These are phyloP conservation scores for Tilletia setariae DNA, from an alignment of 1,284 basidiomycete species.

Conservation along the genomic window DNA sequence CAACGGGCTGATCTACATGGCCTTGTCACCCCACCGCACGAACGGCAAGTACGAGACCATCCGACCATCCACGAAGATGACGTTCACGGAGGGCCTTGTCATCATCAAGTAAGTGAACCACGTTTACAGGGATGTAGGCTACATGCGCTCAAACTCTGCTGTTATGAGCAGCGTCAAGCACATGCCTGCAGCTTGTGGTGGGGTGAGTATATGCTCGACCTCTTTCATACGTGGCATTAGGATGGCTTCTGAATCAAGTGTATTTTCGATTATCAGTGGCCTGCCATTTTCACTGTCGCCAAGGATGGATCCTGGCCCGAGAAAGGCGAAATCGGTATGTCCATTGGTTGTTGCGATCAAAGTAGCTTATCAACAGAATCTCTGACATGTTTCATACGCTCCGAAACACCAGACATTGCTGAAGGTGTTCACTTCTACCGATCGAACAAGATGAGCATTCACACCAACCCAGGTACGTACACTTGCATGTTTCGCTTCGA, in stretches of 20 bases:
- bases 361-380: background rate
- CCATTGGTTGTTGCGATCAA: background rate
- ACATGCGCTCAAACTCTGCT: background rate
- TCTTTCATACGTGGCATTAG: background rate
- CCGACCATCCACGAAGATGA: background rate
- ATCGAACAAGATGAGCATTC: slow-evolving; percentile 16
- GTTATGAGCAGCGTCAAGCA: background rate
- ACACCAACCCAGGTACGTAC: slow-evolving; percentile 10
- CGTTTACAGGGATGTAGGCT: background rate
- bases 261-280: background rate
- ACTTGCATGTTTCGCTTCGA: background rate
- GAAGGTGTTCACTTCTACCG: slow-evolving; percentile 13
- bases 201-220: background rate
- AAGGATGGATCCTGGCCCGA: background rate
- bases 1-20: slow-evolving; percentile 13
- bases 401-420: background rate
- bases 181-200: slow-evolving; percentile 14
- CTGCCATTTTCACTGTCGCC: slow-evolving; percentile 10
- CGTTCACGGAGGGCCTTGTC: slow-evolving; percentile 7
- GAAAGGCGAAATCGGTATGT: slow-evolving; percentile 2
- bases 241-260: background rate
- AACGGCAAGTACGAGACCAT: slow-evolving; percentile 1
- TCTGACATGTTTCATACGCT: background rate
- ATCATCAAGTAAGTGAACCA: background rate
- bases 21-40: background rate